A percentile compares a stretch with the other conserved stretches of the same genome.
Conservation (phyloP, 1,139 yeast genomes). For the Yamadazyma conglobata region DNA sequence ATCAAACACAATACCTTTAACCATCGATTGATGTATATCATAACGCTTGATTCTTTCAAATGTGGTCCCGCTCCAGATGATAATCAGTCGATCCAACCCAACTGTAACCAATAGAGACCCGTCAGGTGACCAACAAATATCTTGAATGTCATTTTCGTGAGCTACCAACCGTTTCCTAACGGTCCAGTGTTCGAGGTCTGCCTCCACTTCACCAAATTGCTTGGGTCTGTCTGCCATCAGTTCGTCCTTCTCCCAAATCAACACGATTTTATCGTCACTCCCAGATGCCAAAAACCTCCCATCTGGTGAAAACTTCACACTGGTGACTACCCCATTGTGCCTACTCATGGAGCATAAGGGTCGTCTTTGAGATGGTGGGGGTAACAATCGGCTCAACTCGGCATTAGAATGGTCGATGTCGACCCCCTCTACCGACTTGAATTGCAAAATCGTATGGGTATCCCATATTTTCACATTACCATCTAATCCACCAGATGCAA, state of each 20-base stretch:
- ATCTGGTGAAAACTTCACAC: conserved; percentile 87
- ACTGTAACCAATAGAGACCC: conserved; percentile 86
- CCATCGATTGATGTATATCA: conserved; percentile 92
- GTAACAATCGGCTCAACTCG: conserved; percentile 18
- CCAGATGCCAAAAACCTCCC: conserved; percentile 92
- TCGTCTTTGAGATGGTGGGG: conserved; percentile 39
- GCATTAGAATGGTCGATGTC: conserved; percentile 3
- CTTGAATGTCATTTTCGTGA: conserved; percentile 96
- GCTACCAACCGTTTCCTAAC: conserved; percentile 89
- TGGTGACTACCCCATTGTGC: conserved; percentile 92
- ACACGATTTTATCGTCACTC: conserved; percentile 86
- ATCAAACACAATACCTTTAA: conserved; percentile 94
- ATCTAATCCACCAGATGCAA: conserved; percentile 95
- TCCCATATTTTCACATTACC: conserved; percentile 94
- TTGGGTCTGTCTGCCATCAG: conserved; percentile 42
- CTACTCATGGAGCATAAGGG: conserved; percentile 80
- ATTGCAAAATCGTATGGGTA: conserved; percentile 36
- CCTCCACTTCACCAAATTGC: conserved; percentile 49
- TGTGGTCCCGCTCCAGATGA: conserved; percentile 91
- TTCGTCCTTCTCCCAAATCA: conserved; percentile 92
- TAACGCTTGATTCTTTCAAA: conserved; percentile 86
- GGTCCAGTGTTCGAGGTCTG: conserved; percentile 87
- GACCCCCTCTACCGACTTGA: conserved; percentile 14
- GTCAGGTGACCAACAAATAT: conserved; percentile 97
- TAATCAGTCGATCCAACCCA: conserved; percentile 86